These are phyloP conservation scores for Aspergillus udagawae DNA, from an alignment of 2,329 filamentous ascomycete genomes.

Conservation along the genomic window DNA sequence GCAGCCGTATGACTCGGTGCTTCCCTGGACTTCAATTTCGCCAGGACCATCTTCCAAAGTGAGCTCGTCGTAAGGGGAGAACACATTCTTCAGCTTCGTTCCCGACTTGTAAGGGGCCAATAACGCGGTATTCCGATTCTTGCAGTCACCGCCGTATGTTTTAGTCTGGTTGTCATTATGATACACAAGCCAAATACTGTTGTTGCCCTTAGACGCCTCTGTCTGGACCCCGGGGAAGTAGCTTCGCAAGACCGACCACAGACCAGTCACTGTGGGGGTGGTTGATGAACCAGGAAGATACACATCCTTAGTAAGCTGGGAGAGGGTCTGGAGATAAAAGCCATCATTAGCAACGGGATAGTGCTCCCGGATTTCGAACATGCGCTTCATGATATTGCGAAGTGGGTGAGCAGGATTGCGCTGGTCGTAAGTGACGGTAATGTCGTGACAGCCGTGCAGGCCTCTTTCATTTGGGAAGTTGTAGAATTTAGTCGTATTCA, in stretches of 20 bases:
- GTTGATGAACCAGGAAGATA: slow-evolving; percentile 49
- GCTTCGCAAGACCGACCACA: slow-evolving; percentile 58
- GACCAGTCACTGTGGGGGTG: slow-evolving; percentile 51
- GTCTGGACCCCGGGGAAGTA: slow-evolving; percentile 49
- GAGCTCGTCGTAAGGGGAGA: slow-evolving; percentile 56
- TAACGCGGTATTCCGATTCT: slow-evolving; percentile 42
- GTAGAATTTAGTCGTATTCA: slow-evolving; percentile 54
- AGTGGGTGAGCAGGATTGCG: slow-evolving; percentile 58
- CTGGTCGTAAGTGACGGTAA: slow-evolving; percentile 55
- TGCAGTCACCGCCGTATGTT: slow-evolving; percentile 56
- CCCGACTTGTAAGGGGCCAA: slow-evolving; percentile 52
- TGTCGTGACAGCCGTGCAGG: slow-evolving; percentile 52
- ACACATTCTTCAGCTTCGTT: slow-evolving; percentile 57
- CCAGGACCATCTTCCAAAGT: slow-evolving; percentile 44
- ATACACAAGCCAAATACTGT: slow-evolving; percentile 43
- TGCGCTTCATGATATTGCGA: slow-evolving; percentile 56
- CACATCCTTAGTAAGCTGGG: slow-evolving; percentile 51
- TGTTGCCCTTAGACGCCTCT: slow-evolving; percentile 44
- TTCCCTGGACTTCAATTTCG: slow-evolving; percentile 48
- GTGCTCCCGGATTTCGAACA: slow-evolving; percentile 55
- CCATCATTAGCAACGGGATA: slow-evolving; percentile 58
- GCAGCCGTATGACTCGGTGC: slow-evolving; percentile 50
- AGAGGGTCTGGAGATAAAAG: slow-evolving; percentile 50
- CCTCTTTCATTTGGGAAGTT: slow-evolving; percentile 54
- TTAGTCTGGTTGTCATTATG: slow-evolving; percentile 44